These are phyloP conservation scores for Recurvomyces mirabilis DNA, from an alignment of 495 filamentous ascomycete genomes.

Conservation along the genomic window DNA sequence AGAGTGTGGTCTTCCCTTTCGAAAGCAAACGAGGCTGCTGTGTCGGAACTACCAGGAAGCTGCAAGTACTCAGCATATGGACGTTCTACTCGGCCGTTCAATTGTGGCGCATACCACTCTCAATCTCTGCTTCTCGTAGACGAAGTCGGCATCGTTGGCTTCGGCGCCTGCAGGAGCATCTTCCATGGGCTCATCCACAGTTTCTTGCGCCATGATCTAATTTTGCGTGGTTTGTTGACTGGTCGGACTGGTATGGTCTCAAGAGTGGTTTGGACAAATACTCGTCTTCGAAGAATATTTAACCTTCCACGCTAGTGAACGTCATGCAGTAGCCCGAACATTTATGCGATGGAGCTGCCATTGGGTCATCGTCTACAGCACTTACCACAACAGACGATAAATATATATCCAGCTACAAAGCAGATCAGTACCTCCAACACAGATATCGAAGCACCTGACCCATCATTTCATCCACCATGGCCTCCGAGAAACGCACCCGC, in stretches of 20 bases:
- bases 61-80: conserved; percentile 14
- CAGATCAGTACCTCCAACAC: too few relatives aligned
- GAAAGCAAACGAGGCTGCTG: conserved; percentile 71
- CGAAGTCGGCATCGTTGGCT: conserved; percentile 12
- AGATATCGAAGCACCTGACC: too few relatives aligned
- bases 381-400: too few relatives aligned
- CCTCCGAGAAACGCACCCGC: conserved; percentile 33
- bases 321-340: too few relatives aligned
- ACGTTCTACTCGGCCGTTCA: neutral
- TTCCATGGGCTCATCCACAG: conserved; percentile 12
- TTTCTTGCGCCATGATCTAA: conserved; percentile 11
- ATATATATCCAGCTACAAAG: too few relatives aligned
- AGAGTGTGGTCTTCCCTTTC: conserved; percentile 86
- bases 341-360: too few relatives aligned
- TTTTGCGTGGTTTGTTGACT: too few relatives aligned
- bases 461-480: conserved; percentile 9
- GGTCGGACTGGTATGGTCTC: neutral
- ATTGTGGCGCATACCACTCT: conserved; percentile 11
- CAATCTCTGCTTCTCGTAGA: conserved; percentile 18
- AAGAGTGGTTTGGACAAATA: too few relatives aligned
- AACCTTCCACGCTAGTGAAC: too few relatives aligned
- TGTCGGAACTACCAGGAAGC: conserved; percentile 36
- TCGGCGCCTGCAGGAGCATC: conserved; percentile 14
- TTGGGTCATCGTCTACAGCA: too few relatives aligned
- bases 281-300: too few relatives aligned